Base-by-base conservation (phyloP, 306 rosid species). In the Rubus parviflorus region DNA sequence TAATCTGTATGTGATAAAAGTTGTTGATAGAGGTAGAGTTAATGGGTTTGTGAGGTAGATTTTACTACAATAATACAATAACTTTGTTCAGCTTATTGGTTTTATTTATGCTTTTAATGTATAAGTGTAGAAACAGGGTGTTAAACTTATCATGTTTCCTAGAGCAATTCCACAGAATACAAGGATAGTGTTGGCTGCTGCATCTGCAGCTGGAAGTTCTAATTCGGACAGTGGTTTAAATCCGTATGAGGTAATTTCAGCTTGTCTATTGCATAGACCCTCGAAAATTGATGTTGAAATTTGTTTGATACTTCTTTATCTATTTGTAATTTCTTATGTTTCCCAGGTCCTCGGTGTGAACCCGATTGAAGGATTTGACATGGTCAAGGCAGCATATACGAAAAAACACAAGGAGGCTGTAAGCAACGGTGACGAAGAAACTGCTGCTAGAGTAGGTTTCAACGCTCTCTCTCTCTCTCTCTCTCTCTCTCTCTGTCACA, bases 181-280 rank as follows among this genome's bases (percentile, higher is more conserved):
- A 53, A 84, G 60, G 72, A 35, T 85, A 65, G 68, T 87, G n/a
- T 75, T 87, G 74, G 83, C 88, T 22, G 88, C 97, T 6, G 91
- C 97, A 4, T 90, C 97, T 81, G 92, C 98, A 0, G 97, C 97
- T 40, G 99, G 97, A 83, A 92, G 93, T 85, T 87, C 99, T 73
- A 92, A 82, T 85, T 80, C 97, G 40, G 91, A 83, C 76, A 80
- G 88, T 48, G 93, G 87, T 76, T 64, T 86, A 4, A 90, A 90
- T 73, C 99, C 97, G 8, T 92, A 90, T 64, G 94, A 95, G 97
- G 97, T 94, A 37, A 57, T 80, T 63, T 72, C 8, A 7, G 78
- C 61, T 58, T 19, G 45, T 75, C n/a, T 45, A n/a, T 3, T 43
- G 70, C 58, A 65, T 57, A 13, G 61, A 54, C 43, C 53, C 57